A percentile compares a stretch with the other conserved stretches of the same genome.
Evolutionary conservation across 2,329 filamentous ascomycete species (phyloP).

Genomic region (Penicillium sclerotiorum): DNA sequence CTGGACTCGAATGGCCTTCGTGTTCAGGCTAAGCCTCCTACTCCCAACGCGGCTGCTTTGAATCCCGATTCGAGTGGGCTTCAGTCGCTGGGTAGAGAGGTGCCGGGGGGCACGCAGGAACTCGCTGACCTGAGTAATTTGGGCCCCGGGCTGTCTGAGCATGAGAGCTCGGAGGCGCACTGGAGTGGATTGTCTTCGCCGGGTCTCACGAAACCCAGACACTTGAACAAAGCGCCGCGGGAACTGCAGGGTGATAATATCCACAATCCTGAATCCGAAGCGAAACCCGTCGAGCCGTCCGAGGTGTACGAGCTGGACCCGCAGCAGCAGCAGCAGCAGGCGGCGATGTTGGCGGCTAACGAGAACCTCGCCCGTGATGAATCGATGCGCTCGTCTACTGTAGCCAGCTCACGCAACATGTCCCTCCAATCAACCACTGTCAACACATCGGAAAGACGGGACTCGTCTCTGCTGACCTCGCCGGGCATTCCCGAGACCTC

Average conservation of each 20-base stretch:
- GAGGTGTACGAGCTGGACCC: not conserved
- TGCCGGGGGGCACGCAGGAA: not conserved
- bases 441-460: not conserved
- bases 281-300: not conserved
- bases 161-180: not conserved
- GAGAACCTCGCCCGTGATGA: not conserved
- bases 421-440: not conserved
- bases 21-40: not conserved
- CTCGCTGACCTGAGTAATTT: not conserved
- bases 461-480: not conserved
- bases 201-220: not conserved
- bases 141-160: not conserved
- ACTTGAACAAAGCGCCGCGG: not conserved
- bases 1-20: conserved; percentile 63
- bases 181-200: conserved; percentile 1
- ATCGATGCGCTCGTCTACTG: not conserved
- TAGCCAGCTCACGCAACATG: not conserved
- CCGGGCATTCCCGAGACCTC: conserved; percentile 1
- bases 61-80: not conserved
- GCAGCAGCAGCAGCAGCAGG: not conserved
- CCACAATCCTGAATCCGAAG: not conserved
- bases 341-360: not conserved
- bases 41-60: not conserved
- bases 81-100: conserved; percentile 1
- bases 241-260: not conserved